Percentiles rank a stretch among this genome's conserved stretches.
These are phyloP conservation scores for Pseudogymnoascus sp. DNA, from an alignment of 2,329 filamentous ascomycete genomes.

Conservation along the genomic window DNA sequence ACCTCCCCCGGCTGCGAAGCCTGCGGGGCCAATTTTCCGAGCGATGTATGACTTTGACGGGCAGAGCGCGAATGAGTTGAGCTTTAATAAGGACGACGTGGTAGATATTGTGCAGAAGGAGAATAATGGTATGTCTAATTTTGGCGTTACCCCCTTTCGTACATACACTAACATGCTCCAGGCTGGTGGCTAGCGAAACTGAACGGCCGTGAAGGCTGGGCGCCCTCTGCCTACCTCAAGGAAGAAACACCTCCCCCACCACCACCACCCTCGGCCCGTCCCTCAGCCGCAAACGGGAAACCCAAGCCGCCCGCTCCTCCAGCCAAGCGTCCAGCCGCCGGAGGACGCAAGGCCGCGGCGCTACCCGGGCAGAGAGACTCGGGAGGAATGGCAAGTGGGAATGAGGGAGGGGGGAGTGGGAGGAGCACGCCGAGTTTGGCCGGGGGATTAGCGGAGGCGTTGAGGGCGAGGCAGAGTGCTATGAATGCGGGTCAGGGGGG, in stretches of 20 bases:
- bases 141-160: neutral
- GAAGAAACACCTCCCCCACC: conserved; percentile 63
- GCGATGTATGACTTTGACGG: conserved; percentile 88
- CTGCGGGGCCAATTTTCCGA: conserved; percentile 70
- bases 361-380: conserved; percentile 63
- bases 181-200: conserved; percentile 96
- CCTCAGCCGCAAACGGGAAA: conserved; percentile 33
- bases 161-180: conserved; percentile 36
- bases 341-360: conserved; percentile 59
- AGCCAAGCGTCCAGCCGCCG: conserved; percentile 65
- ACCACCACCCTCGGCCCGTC: conserved; percentile 46
- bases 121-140: conserved; percentile 64
- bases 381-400: conserved; percentile 47
- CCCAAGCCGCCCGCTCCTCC: conserved; percentile 39
- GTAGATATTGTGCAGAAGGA: conserved; percentile 91
- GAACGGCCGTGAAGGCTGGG: conserved; percentile 69
- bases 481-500: conserved; percentile 63
- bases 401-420: conserved; percentile 40
- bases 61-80: conserved; percentile 75
- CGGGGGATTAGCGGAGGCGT: conserved; percentile 68
- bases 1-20: conserved; percentile 51
- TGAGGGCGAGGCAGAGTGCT: conserved; percentile 65
- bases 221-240: conserved; percentile 88
- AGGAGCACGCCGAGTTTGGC: conserved; percentile 62
- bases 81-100: conserved; percentile 68